Conservation (phyloP, 1,284 basidiomycete genomes). For the Fomitopsis pinicola region DNA sequence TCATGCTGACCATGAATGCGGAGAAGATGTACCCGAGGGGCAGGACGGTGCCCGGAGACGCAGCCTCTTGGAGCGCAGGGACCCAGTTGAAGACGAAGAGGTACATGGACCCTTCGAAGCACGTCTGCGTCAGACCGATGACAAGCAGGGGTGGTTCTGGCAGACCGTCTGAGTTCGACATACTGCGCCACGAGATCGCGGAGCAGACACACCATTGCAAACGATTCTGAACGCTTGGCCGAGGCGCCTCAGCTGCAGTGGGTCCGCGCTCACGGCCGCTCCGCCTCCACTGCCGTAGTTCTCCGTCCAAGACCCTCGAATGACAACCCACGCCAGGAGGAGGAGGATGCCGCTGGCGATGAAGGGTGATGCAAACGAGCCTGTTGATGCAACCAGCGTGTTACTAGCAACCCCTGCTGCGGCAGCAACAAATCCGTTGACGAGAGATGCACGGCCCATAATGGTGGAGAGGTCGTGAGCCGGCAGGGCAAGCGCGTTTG, state of each 20-base stretch:
- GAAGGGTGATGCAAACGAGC: conserved; percentile 58
- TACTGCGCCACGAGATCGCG: neutral
- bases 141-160: conserved; percentile 57
- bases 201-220: conserved; percentile 39
- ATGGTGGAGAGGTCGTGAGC: conserved; percentile 61
- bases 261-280: conserved; percentile 29
- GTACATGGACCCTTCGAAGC: conserved; percentile 80
- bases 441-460: conserved; percentile 64
- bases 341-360: conserved; percentile 56
- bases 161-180: conserved; percentile 3
- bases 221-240: conserved; percentile 57
- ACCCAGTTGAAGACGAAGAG: conserved; percentile 82
- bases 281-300: conserved; percentile 55
- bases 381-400: conserved; percentile 45
- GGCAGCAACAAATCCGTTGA: conserved; percentile 70
- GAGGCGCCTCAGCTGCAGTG: conserved; percentile 51
- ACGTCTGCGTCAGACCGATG: conserved; percentile 73
- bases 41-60: conserved; percentile 34
- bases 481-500: conserved; percentile 45
- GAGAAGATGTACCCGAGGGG: conserved; percentile 77
- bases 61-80: conserved; percentile 62
- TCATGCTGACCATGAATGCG: conserved; percentile 75
- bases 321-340: conserved; percentile 50
- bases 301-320: conserved; percentile 57
- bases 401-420: conserved; percentile 63